These are phyloP conservation scores for Talaromyces amestolkiae DNA, from an alignment of 2,329 filamentous ascomycete genomes.

Conservation along the genomic window DNA sequence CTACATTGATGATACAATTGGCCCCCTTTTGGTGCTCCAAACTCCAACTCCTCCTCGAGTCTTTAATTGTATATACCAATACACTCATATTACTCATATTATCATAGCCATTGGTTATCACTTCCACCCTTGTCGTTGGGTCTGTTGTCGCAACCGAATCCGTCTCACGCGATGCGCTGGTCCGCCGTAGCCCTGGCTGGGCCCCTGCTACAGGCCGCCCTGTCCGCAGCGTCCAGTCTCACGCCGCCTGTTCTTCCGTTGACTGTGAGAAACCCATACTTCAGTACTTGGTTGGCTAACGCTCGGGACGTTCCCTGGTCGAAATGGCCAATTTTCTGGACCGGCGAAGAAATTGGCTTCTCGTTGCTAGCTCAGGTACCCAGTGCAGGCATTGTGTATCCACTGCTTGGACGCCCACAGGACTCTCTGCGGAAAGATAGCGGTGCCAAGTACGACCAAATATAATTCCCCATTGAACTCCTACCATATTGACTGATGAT, in stretches of 20 bases:
- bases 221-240: conserved; percentile 51
- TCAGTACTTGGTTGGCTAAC: conserved; percentile 71
- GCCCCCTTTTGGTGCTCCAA: neutral
- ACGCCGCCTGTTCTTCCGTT: conserved; percentile 68
- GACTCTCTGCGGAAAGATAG: conserved; percentile 53
- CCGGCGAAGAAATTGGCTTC: conserved; percentile 66
- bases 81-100: neutral
- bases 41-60: neutral
- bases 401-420: conserved; percentile 64
- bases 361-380: conserved; percentile 62
- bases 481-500: conserved; percentile 15
- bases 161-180: conserved; percentile 31
- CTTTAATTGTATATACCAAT: neutral
- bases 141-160: neutral
- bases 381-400: conserved; percentile 59
- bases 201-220: conserved; percentile 41
- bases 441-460: conserved; percentile 36
- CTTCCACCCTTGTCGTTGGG: neutral
- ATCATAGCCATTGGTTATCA: neutral
- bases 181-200: conserved; percentile 32
- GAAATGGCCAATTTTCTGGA: conserved; percentile 84
- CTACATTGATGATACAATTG: neutral
- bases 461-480: neutral
- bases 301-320: conserved; percentile 75
- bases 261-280: conserved; percentile 72